A percentile compares a stretch with the other conserved stretches of the same genome.
These are phyloP conservation scores for Xylaria sp. DNA, from an alignment of 495 filamentous ascomycete genomes.

Conservation along the genomic window DNA sequence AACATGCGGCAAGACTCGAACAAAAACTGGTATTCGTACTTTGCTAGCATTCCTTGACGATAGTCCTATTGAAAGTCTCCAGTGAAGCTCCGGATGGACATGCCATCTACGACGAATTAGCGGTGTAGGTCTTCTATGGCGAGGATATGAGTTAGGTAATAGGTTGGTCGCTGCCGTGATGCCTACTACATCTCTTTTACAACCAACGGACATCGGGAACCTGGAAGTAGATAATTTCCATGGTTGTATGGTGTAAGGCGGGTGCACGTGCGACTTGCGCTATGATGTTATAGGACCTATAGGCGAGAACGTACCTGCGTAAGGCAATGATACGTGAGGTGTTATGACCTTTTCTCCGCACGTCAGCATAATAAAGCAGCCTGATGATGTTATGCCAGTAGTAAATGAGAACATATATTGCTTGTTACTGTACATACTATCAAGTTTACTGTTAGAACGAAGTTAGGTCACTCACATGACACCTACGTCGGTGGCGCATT, in stretches of 20 bases:
- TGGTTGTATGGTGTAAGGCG: background rate
- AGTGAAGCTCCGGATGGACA: background rate
- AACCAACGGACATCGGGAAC: background rate
- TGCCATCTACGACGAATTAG: background rate
- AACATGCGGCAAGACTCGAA: background rate
- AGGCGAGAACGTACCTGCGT: slow-evolving; percentile 5
- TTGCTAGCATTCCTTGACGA: background rate
- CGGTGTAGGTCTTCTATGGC: background rate
- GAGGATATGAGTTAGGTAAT: background rate
- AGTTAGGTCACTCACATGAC: background rate
- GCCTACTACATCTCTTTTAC: background rate
- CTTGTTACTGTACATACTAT: background rate
- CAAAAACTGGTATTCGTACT: background rate
- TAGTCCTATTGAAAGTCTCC: background rate
- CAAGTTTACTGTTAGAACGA: background rate
- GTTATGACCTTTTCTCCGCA: background rate
- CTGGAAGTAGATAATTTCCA: background rate
- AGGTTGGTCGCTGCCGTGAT: background rate
- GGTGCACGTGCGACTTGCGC: background rate
- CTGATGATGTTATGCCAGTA: background rate
- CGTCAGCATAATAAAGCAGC: background rate
- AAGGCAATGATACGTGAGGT: slow-evolving; percentile 1
- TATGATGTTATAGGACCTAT: background rate
- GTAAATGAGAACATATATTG: background rate
- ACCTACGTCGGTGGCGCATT: background rate